Evolutionary conservation across 345 rosid genomes (phyloP).

Genomic region (Toxicodendron radicans): DNA sequence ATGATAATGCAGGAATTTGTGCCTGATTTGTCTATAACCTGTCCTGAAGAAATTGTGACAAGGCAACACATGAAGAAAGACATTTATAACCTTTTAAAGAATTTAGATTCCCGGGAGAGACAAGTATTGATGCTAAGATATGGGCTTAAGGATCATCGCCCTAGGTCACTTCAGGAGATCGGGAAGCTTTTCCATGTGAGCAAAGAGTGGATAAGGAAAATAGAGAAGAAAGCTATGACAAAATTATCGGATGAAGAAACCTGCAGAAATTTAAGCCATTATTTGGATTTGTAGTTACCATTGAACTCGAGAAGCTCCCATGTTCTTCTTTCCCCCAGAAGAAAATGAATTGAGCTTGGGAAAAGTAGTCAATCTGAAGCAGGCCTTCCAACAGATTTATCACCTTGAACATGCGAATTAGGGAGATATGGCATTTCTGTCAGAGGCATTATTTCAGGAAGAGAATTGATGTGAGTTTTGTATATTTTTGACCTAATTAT

Average conservation of each 20-base stretch:
- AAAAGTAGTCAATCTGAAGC: background rate
- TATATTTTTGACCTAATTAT: background rate
- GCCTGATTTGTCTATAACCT: slow-evolving; percentile 46
- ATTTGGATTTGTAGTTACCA: slow-evolving; percentile 27
- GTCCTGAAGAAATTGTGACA: slow-evolving; percentile 54
- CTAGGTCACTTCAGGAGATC: slow-evolving; percentile 73
- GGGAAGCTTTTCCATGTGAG: slow-evolving; percentile 65
- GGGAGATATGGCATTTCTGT: background rate
- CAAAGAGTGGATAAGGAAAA: slow-evolving; percentile 83
- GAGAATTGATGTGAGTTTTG: slow-evolving; percentile 1
- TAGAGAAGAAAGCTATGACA: slow-evolving; percentile 62
- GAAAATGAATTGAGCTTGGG: background rate
- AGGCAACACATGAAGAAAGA: slow-evolving; percentile 59
- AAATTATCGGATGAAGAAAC: slow-evolving; percentile 51
- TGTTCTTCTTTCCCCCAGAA: too few species aligned
- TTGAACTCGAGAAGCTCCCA: background rate
- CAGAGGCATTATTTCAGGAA: background rate
- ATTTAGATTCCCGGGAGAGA: slow-evolving; percentile 66
- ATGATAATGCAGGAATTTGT: slow-evolving; percentile 52
- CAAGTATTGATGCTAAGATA: slow-evolving; percentile 63
- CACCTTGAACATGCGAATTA: background rate
- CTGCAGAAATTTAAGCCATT: slow-evolving; percentile 43
- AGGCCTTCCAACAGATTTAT: background rate
- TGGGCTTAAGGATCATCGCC: slow-evolving; percentile 52
- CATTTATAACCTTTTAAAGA: slow-evolving; percentile 45